Evolutionary conservation across 768 basidiomycete species (phyloP).

Genomic region (Chalciporus piperatus): DNA sequence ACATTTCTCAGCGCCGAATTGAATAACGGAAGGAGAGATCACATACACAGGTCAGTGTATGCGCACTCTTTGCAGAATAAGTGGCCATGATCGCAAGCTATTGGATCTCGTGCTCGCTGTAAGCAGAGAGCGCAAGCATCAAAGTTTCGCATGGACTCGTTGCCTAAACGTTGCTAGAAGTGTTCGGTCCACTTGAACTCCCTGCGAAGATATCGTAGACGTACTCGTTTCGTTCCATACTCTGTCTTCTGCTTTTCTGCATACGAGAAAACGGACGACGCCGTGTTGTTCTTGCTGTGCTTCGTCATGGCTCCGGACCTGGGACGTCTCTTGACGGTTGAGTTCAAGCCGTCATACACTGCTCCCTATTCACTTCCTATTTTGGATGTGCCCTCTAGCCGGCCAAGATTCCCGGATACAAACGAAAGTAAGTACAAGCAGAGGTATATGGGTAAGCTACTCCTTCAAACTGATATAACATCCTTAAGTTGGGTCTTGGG

Average conservation of each 20-base stretch:
- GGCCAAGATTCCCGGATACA: not conserved
- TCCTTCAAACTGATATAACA: slow-evolving; percentile 18
- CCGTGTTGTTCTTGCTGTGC: slow-evolving; percentile 89
- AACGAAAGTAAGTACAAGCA: not conserved
- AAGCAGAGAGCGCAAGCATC: slow-evolving; percentile 91
- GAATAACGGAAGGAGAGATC: not conserved
- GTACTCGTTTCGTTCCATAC: slow-evolving; percentile 78
- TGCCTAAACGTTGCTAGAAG: slow-evolving; percentile 48
- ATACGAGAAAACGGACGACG: slow-evolving; percentile 86
- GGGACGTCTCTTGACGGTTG: not conserved
- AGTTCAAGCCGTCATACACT: not conserved
- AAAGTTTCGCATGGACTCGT: slow-evolving; percentile 90
- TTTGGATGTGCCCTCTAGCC: too few relatives aligned
- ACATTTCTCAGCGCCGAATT: slow-evolving; percentile 11
- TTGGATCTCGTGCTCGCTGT: slow-evolving; percentile 76
- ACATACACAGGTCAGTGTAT: slow-evolving; percentile 76
- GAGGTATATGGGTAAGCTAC: not conserved
- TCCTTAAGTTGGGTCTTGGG: slow-evolving; percentile 51
- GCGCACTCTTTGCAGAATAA: slow-evolving; percentile 96
- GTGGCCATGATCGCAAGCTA: slow-evolving; percentile 84
- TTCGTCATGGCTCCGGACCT: slow-evolving; percentile 59
- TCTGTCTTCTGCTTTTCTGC: slow-evolving; percentile 79
- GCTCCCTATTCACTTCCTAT: not conserved
- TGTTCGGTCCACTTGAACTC: slow-evolving; percentile 4
- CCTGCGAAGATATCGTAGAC: slow-evolving; percentile 14